Conservation (phyloP, 2,329 filamentous ascomycete genomes). For the Trichoderma endophyticum region DNA sequence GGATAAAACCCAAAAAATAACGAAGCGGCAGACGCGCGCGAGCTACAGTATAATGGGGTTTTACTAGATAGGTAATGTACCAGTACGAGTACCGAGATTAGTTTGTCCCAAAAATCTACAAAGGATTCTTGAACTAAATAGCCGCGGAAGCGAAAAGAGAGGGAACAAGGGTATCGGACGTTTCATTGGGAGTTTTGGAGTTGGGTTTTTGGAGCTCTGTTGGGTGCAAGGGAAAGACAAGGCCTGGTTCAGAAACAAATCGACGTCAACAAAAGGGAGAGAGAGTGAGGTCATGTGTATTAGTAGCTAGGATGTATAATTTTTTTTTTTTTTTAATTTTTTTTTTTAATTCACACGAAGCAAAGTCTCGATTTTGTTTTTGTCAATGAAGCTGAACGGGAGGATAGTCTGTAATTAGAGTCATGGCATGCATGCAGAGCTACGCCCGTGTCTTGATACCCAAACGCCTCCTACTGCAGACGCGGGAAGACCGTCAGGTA, state of each 20-base stretch:
- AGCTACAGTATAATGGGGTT: background rate
- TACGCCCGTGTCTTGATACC: background rate
- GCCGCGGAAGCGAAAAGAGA: background rate
- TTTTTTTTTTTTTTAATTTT: background rate
- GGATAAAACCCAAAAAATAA: background rate
- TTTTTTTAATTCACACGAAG: background rate
- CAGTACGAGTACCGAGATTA: background rate
- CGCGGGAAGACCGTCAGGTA: background rate
- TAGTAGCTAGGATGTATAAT: background rate
- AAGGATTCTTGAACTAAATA: background rate
- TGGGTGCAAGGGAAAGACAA: background rate
- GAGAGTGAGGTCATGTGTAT: background rate
- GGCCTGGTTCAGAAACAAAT: background rate
- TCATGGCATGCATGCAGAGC: background rate
- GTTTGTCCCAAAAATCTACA: background rate
- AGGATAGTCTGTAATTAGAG: background rate
- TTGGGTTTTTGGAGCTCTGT: background rate
- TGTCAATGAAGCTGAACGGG: background rate
- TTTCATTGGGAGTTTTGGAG: background rate
- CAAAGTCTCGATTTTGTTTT: background rate
- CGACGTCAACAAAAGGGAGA: background rate
- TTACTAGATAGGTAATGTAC: background rate
- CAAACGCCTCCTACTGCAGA: background rate
- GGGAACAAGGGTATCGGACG: constrained; percentile 10
- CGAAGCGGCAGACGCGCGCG: background rate